A percentile compares a stretch with the other conserved stretches of the same genome.
phyloP scores from a whole-genome alignment of 2,329 filamentous ascomycete species.

The Penicillium sp. region DNA sequence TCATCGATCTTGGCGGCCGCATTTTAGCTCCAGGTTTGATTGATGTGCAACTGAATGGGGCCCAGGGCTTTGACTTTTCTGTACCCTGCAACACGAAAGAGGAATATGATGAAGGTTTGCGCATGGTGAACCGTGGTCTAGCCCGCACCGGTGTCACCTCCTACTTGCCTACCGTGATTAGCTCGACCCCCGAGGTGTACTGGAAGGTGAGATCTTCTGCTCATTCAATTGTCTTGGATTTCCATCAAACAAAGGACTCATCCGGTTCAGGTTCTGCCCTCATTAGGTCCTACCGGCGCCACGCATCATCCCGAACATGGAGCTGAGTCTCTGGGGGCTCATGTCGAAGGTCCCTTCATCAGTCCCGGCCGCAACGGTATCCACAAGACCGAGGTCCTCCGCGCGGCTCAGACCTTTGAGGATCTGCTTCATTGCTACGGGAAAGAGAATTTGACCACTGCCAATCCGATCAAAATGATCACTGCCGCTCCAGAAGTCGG shows the following conservation, averaged over 20 bases:
- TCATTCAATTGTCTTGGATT: background rate
- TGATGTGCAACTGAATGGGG: slow-evolving; percentile 86
- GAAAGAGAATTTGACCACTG: slow-evolving; percentile 53
- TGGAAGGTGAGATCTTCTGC: slow-evolving; percentile 53
- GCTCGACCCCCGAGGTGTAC: slow-evolving; percentile 74
- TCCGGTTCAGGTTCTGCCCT: slow-evolving; percentile 55
- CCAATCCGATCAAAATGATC: slow-evolving; percentile 62
- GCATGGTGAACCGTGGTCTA: slow-evolving; percentile 63
- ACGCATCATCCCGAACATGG: slow-evolving; percentile 58
- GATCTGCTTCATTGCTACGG: slow-evolving; percentile 58
- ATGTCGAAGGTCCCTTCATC: slow-evolving; percentile 87
- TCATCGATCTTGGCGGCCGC: slow-evolving; percentile 72
- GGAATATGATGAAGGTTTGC: slow-evolving; percentile 67
- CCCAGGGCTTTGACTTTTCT: slow-evolving; percentile 89
- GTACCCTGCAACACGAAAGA: slow-evolving; percentile 60
- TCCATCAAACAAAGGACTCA: too few species aligned
- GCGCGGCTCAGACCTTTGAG: slow-evolving; percentile 55
- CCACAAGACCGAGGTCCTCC: slow-evolving; percentile 69
- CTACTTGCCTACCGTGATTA: slow-evolving; percentile 73
- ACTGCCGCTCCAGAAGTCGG: slow-evolving; percentile 81
- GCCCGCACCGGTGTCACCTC: slow-evolving; percentile 78
- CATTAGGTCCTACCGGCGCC: slow-evolving; percentile 65
- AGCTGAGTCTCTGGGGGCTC: slow-evolving; percentile 80
- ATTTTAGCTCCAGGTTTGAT: slow-evolving; percentile 83
- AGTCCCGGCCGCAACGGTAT: slow-evolving; percentile 78